Evolutionary conservation across 2,329 filamentous ascomycete species (phyloP).

Genomic region (Aspergillus sp.): DNA sequence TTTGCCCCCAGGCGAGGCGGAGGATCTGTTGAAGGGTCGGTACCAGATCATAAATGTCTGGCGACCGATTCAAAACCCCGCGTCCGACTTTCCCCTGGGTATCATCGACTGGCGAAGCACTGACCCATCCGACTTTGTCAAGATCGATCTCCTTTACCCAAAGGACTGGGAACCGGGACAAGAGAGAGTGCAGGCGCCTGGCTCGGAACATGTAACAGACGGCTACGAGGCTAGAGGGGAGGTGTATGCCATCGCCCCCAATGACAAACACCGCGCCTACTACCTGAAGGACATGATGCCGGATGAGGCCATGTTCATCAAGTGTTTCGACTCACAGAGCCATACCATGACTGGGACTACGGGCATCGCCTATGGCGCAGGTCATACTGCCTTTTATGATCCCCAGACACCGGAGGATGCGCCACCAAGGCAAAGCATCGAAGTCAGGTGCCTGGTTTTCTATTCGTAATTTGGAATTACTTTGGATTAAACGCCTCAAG

Average conservation of each 20-base stretch:
- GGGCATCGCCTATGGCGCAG: slow-evolving; percentile 42
- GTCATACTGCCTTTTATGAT: slow-evolving; percentile 51
- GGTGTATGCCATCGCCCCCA: slow-evolving; percentile 53
- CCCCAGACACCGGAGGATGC: slow-evolving; percentile 45
- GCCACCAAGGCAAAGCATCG: slow-evolving; percentile 52
- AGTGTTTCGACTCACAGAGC: slow-evolving; percentile 48
- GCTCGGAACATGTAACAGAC: slow-evolving; percentile 41
- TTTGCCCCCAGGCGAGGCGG: slow-evolving; percentile 47
- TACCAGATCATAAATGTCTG: slow-evolving; percentile 65
- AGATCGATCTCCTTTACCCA: slow-evolving; percentile 57
- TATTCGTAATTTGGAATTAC: slow-evolving; percentile 36
- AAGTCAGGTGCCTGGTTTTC: slow-evolving; percentile 56
- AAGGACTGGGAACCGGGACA: slow-evolving; percentile 51
- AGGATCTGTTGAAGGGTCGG: slow-evolving; percentile 49
- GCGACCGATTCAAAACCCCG: slow-evolving; percentile 56
- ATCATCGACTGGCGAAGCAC: slow-evolving; percentile 59
- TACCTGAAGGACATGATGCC: slow-evolving; percentile 61
- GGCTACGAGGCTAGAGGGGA: slow-evolving; percentile 58
- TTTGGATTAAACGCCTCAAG: too few species aligned
- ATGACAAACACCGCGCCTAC: slow-evolving; percentile 52
- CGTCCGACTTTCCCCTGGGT: slow-evolving; percentile 60
- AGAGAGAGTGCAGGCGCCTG: slow-evolving; percentile 47
- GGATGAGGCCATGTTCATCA: slow-evolving; percentile 47
- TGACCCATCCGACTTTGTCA: slow-evolving; percentile 48
- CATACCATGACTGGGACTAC: slow-evolving; percentile 28